Conservation (phyloP, 2,329 filamentous ascomycete species). For the Chalaropsis ovoidea region DNA sequence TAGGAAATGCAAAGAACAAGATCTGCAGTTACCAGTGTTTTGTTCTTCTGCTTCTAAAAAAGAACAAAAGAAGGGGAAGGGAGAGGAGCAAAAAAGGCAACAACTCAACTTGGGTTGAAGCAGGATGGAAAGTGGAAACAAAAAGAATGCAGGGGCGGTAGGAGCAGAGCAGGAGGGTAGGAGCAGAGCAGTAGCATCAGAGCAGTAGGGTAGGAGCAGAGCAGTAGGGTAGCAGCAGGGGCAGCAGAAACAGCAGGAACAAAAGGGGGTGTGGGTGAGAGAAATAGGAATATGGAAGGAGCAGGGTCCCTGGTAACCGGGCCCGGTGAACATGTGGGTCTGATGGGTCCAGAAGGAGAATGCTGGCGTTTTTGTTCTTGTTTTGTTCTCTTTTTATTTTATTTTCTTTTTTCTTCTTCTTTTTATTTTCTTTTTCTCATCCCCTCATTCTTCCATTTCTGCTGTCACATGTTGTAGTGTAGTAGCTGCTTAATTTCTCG, state of each 20-base stretch:
- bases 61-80: neutral
- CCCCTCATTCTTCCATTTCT: too few relatives aligned
- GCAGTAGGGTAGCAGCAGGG: too few relatives aligned
- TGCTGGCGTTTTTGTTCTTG: neutral
- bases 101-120: neutral
- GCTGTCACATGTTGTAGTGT: too few relatives aligned
- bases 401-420: neutral
- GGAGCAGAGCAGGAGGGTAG: neutral
- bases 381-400: neutral
- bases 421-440: neutral
- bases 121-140: neutral
- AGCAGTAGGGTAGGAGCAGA: too few relatives aligned
- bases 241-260: too few relatives aligned
- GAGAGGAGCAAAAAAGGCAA: conserved; percentile 8
- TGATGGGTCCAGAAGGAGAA: neutral
- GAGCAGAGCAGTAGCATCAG: neutral
- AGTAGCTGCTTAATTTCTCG: too few relatives aligned
- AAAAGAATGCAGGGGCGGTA: neutral
- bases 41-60: neutral
- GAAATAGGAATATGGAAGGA: neutral
- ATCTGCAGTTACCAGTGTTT: too few relatives aligned
- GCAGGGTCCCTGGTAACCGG: neutral
- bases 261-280: neutral
- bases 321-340: conserved; percentile 6
- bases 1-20: neutral